Conservation (phyloP, 192 early-diverging fungal species). For the Coemansia sp. region DNA sequence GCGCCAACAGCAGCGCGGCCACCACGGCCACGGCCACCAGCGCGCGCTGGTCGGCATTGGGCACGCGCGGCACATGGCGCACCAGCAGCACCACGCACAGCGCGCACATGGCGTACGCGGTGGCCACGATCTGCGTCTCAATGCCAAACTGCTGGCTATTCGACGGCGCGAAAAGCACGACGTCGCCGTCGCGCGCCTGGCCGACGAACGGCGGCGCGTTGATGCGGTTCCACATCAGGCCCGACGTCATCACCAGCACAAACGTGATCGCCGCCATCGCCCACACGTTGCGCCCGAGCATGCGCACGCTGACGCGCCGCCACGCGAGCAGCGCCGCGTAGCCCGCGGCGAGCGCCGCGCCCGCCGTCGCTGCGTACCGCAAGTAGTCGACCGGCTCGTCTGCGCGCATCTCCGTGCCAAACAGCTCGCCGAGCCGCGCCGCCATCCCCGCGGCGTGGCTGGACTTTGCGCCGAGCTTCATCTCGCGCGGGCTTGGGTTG, state of each 20-base stretch:
- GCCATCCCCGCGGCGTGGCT: constrained; percentile 31
- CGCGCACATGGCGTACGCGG: constrained; percentile 41
- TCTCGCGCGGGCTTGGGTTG: constrained; percentile 38
- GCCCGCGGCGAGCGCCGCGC: constrained; percentile 2
- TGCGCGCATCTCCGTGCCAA: constrained; percentile 27
- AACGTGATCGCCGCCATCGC: constrained; percentile 36
- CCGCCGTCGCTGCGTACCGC: constrained; percentile 17
- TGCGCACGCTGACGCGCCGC: constrained; percentile 21
- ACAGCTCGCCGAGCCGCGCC: constrained; percentile 29
- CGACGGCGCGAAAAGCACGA: constrained; percentile 35
- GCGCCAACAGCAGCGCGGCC: constrained; percentile 30
- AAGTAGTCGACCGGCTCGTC: constrained; percentile 29
- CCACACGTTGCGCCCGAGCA: constrained; percentile 34
- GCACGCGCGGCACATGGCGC: constrained; percentile 40
- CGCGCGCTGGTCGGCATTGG: constrained; percentile 34
- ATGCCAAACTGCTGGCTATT: constrained; percentile 48
- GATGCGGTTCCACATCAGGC: constrained; percentile 54
- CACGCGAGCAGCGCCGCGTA: constrained; percentile 20
- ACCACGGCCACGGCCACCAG: constrained; percentile 42
- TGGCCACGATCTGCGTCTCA: constrained; percentile 52
- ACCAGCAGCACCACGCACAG: constrained; percentile 48
- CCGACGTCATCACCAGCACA: constrained; percentile 52
- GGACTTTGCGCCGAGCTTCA: constrained; percentile 20
- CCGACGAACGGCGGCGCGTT: constrained; percentile 47
- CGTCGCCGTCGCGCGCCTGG: constrained; percentile 31